Conservation (phyloP, 768 basidiomycete species). For the Pleurotus tuber-regium region DNA sequence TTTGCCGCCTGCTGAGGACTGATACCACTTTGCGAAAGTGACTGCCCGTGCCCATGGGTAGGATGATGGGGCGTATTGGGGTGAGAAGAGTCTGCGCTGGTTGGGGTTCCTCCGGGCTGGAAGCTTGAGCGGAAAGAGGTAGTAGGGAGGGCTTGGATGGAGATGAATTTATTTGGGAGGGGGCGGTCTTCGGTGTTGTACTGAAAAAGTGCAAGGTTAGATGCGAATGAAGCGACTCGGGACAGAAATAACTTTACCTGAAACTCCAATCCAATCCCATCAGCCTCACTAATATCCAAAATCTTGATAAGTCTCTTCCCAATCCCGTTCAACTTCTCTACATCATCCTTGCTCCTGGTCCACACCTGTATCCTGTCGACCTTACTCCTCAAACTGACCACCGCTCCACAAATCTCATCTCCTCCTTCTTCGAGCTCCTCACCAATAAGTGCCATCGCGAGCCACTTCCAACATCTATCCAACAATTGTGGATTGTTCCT, state of each 20-base stretch:
- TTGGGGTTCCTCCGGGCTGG: constrained; percentile 28
- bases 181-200: constrained; percentile 89
- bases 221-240: not conserved
- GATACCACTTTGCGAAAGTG: constrained; percentile 10
- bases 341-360: constrained; percentile 84
- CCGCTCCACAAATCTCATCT: constrained; percentile 80
- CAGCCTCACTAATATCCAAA: constrained; percentile 80
- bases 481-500: constrained; percentile 75
- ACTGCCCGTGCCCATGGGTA: constrained; percentile 8
- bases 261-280: constrained; percentile 86
- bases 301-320: constrained; percentile 81
- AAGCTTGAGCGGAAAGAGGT: constrained; percentile 70
- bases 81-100: constrained; percentile 25
- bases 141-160: constrained; percentile 68
- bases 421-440: constrained; percentile 66
- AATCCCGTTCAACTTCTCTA: constrained; percentile 80
- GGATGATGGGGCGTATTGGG: constrained; percentile 18
- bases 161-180: constrained; percentile 75
- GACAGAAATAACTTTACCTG: constrained; percentile 51
- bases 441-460: constrained; percentile 89
- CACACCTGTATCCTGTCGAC: constrained; percentile 91
- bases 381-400: constrained; percentile 83
- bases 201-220: constrained; percentile 30
- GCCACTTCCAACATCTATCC: constrained; percentile 88
- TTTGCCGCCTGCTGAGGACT: not conserved